Evolutionary conservation across 495 filamentous ascomycete species (phyloP), one percentile per base, ranked within the genome.

Genomic region (Tuber magnatum): DNA sequence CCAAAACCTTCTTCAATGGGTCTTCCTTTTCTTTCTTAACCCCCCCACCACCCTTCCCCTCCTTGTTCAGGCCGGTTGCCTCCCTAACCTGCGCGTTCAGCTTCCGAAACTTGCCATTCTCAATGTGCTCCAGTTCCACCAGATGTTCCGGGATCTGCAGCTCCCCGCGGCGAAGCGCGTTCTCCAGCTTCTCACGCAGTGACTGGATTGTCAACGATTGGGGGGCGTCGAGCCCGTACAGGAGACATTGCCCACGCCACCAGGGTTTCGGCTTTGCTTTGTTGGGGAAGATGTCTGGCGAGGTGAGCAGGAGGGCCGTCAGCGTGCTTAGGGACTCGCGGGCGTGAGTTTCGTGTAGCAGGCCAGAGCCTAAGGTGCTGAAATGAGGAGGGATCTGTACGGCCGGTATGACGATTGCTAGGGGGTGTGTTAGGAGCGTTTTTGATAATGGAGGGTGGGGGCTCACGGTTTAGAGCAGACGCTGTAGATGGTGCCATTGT

Each of bases 231-330:
- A 79, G 56, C n/a, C 71, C 77, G 20, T 79, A 78, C 35, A 78
- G 76, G 44, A 79, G 76, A 35, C 77, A 79, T 22, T 79, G 77
- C 4, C 61, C 76, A 0, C 77, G 75, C 77, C 77, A 79, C 77
- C 77, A 79, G 35, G 68, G 16, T n/a, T 79, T 79, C 5, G 77
- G 76, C 38, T 74, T 74, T 16, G 12, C 44, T 10, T 73, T 79
- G 42, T 79, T 79, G 9, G 73, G 38, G 12, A 77, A 38, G 3
- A 77, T 68, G 2, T 42, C 71, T 3, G 71, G 77, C 1, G 18
- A 7, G 12, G 76, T 28, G 72, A 79, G 51, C 3, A 79, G 79
- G 44, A 82, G 79, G 38, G 71, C 51, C 42, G 76, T 80, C 16
- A 80, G 81, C 18, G 70, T 84, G 28, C 74, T 74, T 5, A 73